These are phyloP conservation scores for Debaryomyces nepalensis DNA, from an alignment of 1,139 yeast genomes.

Conservation along the genomic window DNA sequence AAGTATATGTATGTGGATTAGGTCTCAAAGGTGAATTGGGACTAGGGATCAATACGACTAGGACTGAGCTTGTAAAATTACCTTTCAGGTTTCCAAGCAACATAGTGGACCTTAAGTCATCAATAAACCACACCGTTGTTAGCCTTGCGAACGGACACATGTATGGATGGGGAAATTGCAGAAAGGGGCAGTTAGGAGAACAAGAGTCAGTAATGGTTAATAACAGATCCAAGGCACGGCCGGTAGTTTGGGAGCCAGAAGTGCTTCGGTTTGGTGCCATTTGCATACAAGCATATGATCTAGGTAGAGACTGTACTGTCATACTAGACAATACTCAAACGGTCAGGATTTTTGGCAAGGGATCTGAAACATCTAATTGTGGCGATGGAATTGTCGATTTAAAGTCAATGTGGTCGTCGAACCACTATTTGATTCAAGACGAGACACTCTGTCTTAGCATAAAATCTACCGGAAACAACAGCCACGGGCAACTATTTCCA, in stretches of 20 bases:
- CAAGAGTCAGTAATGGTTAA: slow-evolving; percentile 14
- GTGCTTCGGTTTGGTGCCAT: slow-evolving; percentile 23
- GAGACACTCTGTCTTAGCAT: slow-evolving; percentile 24
- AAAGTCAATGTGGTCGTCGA: slow-evolving; percentile 81
- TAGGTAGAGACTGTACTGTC: slow-evolving; percentile 55
- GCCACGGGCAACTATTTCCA: slow-evolving; percentile 69
- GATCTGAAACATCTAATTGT: slow-evolving; percentile 10
- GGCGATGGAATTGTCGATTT: slow-evolving; percentile 20
- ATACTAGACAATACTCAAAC: slow-evolving; percentile 18
- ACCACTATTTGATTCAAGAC: slow-evolving; percentile 47
- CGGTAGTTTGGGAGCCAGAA: slow-evolving; percentile 34
- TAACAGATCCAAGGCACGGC: slow-evolving; percentile 21
- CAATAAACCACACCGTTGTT: slow-evolving; percentile 62
- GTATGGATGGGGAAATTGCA: slow-evolving; percentile 83
- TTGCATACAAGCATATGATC: slow-evolving; percentile 21
- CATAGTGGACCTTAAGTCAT: slow-evolving; percentile 41
- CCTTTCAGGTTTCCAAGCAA: slow-evolving; percentile 19
- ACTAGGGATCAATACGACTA: slow-evolving; percentile 37
- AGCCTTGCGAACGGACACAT: slow-evolving; percentile 45
- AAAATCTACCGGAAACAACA: slow-evolving; percentile 69
- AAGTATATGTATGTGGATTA: slow-evolving; percentile 58
- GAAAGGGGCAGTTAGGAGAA: slow-evolving; percentile 71
- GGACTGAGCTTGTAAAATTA: slow-evolving; percentile 22
- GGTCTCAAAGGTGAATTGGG: slow-evolving; percentile 84
- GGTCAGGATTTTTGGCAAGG: slow-evolving; percentile 24